Base-by-base conservation (phyloP, 305 asterid genomes). In the Rubia occidens region DNA sequence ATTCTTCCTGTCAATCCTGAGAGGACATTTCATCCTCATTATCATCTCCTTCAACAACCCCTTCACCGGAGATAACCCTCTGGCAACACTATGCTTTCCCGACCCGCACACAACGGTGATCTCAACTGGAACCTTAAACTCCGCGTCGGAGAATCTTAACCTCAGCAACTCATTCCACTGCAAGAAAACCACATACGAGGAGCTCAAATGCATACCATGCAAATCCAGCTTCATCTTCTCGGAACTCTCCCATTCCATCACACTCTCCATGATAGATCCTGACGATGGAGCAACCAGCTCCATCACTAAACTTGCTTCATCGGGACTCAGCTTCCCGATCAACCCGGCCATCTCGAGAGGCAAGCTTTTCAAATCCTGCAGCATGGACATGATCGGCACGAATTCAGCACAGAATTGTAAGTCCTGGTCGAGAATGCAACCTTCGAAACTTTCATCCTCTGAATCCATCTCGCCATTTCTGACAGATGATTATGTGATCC, bases 141-240 rank as follows among this genome's bases (percentile, higher is more conserved):
- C 66, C 68, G 68, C 83, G 24, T 67, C 74, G 49, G 42, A 62
- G 71, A 80, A 75, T 78, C 76, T 86, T 69, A 11, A n/a, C 66
- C 76, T 77, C 79, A 85, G 74, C 80, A 84, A 86, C 56, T 71
- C 76, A 75, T 90, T 83, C 96, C 96, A 94, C 61, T 82, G 95
- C 64, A 94, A 84, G 82, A 94, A 76, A 13, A 90, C 71, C 88
- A 94, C 66, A 82, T 85, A 94, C 4, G 93, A 85, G 21, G 85
- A 66, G 44, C 83, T 79, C 80, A 83, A 72, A 82, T 94, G 99
- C 97, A 90, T 85, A 54, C 96, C 97, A 15, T 94, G 99, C 87
- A 90, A 76, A 81, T 94, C 96, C 84, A 90, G 74, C 85, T 84
- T 89, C 89, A 87, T 44, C 80, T 80, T 44, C 80, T 80, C 90